Conservation (phyloP, 176 grass and related monocot species). For the Puccinellia tenuiflora region DNA sequence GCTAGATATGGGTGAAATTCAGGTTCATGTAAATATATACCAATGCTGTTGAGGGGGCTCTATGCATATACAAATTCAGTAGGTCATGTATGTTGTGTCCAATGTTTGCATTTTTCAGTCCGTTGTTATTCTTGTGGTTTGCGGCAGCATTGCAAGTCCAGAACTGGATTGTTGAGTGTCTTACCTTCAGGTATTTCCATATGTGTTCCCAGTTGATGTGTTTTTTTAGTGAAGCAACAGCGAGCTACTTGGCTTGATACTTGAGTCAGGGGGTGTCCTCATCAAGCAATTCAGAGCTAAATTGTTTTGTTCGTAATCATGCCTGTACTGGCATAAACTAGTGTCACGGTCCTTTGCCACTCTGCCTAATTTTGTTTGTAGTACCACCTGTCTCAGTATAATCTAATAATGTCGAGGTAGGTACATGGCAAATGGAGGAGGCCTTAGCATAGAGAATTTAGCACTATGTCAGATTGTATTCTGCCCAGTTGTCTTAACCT, state of each 20-base stretch:
- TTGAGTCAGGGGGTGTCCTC: too few species aligned
- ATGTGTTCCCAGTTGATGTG: neutral
- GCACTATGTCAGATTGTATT: neutral
- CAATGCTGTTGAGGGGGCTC: neutral
- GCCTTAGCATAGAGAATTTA: neutral
- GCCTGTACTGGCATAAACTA: too few species aligned
- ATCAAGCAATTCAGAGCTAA: too few species aligned
- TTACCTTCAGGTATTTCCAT: neutral
- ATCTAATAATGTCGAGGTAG: neutral
- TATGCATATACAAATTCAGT: constrained; percentile 15
- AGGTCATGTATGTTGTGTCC: neutral
- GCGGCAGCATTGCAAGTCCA: neutral
- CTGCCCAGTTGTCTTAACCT: neutral
- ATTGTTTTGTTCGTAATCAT: too few species aligned
- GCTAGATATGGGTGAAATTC: constrained; percentile 15
- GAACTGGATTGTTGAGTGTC: neutral
- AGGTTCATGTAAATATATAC: constrained; percentile 45
- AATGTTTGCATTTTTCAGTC: neutral
- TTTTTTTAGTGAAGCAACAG: constrained; percentile 2
- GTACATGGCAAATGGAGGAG: neutral
- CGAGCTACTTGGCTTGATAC: neutral
- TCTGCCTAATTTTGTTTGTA: too few species aligned
- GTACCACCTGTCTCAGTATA: too few species aligned
- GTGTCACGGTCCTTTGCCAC: too few species aligned
- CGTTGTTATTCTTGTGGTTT: neutral